Evolutionary conservation across 345 rosid species (phyloP), one percentile per base, ranked within the genome.

Genomic region (Litchi chinensis): DNA sequence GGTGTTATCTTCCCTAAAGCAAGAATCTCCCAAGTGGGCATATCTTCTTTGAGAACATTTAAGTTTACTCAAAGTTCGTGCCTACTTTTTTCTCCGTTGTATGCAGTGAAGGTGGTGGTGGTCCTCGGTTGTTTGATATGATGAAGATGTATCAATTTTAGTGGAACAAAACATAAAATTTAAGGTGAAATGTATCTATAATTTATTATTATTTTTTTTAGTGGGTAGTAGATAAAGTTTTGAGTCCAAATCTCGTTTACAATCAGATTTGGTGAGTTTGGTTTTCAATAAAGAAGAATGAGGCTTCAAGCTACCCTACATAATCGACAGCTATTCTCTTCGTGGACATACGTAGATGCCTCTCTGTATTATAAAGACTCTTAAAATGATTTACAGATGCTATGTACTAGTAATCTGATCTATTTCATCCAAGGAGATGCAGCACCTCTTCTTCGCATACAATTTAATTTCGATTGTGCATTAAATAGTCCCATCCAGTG

Each of bases 1-100:
- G 7, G 57, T 24, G 5, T 65, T 54, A 64, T 71, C 62, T 0
- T 16, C 8, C 11, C n/a, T 16, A 1, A 69, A 75, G 39, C 50
- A 48, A 28, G 71, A 48, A 65, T 75, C 71, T 65, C 15, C 60
- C 32, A 52, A 75, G 26, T 59, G 54, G 32, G 67, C 54, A 57
- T 12, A 32, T 59, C 50, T 32, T 32, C 37, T 32, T 32, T 32
- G 37, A 32, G 37, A 32, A 32, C 37, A 32, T 32, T 32, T 32
- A 32, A 32, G 37, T 2, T 73, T 2, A 7, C 8, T 22, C 41
- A 32, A 22, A 1, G 28, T 44, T 32, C 2, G 1, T 26, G 28
- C 28, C 5, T 44, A 6, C 6, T 50, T 50, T 54, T 16, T 16
- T 16, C 2, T 19, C 19, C 63, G n/a, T 21, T 57, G 22, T 18